phyloP scores from a whole-genome alignment of 768 basidiomycete genomes.

The Lactifluus volemus region DNA sequence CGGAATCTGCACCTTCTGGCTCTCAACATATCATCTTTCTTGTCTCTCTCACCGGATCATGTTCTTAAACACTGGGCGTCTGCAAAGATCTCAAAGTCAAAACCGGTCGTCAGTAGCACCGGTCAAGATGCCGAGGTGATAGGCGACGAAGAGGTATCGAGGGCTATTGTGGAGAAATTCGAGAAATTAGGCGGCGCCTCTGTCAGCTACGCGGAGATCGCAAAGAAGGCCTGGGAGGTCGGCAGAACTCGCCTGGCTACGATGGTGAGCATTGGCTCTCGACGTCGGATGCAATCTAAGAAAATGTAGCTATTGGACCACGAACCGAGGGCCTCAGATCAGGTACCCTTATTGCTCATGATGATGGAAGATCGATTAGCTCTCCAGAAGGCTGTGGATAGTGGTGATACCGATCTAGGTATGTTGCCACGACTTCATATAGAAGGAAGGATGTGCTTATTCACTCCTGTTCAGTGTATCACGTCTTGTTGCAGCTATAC shows the following conservation, averaged over 20 bases:
- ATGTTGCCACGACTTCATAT: conserved; percentile 15
- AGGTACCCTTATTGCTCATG: conserved; percentile 82
- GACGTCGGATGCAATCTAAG: background rate
- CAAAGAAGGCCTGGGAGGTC: conserved; percentile 86
- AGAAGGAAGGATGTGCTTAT: background rate
- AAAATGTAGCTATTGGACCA: conserved; percentile 71
- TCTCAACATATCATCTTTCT: conserved; percentile 77
- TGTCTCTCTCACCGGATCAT: conserved; percentile 73
- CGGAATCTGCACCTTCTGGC: conserved; percentile 89
- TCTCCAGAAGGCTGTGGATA: conserved; percentile 82
- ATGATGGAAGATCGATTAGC: conserved; percentile 95
- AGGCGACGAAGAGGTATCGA: conserved; percentile 73
- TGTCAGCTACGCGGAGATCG: conserved; percentile 93
- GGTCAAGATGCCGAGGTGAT: conserved; percentile 46
- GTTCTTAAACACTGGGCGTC: conserved; percentile 96
- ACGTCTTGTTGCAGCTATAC: conserved; percentile 83
- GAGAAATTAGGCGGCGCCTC: conserved; percentile 65
- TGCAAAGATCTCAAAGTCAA: conserved; percentile 76
- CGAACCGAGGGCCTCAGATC: conserved; percentile 80
- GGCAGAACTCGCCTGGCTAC: conserved; percentile 76
- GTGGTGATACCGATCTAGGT: conserved; percentile 95
- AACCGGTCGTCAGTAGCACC: conserved; percentile 44
- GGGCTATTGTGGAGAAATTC: conserved; percentile 84
- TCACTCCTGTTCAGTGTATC: conserved; percentile 56
- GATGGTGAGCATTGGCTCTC: conserved; percentile 41